Evolutionary conservation across 1,284 basidiomycete species (phyloP).

Genomic region (Crucibulum cyathiforme): DNA sequence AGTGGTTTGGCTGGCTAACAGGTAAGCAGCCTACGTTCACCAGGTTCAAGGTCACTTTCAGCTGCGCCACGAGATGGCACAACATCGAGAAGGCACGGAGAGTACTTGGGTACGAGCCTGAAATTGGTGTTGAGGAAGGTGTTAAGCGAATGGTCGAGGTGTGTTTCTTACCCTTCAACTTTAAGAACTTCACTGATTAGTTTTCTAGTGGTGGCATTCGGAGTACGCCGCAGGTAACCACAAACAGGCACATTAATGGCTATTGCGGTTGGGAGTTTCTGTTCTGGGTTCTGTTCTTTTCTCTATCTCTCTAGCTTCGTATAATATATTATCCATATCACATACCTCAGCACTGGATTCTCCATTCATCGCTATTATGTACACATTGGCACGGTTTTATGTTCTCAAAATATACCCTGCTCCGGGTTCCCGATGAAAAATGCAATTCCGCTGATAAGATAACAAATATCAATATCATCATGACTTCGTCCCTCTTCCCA

Average conservation of each 20-base stretch:
- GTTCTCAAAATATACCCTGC: no score
- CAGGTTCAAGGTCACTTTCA: conserved; percentile 83
- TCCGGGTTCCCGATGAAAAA: no score
- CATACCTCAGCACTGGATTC: background rate
- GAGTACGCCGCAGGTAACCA: conserved; percentile 45
- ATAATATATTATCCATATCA: background rate
- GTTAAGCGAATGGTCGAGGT: conserved; percentile 81
- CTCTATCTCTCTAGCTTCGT: background rate
- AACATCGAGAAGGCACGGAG: conserved; percentile 96
- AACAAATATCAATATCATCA: conserved; percentile 1
- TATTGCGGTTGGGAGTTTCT: background rate
- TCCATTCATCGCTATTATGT: background rate
- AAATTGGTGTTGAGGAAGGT: conserved; percentile 90
- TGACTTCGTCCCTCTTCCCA: conserved; percentile 53
- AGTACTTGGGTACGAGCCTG: conserved; percentile 91
- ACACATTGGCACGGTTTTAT: background rate
- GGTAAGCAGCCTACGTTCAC: conserved; percentile 92
- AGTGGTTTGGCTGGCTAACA: conserved; percentile 77
- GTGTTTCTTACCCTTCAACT: conserved; percentile 28
- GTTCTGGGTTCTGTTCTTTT: background rate
- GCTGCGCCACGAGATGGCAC: conserved; percentile 81
- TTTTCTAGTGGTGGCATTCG: conserved; percentile 50
- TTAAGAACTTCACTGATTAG: conserved; percentile 1
- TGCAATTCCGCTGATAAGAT: no score
- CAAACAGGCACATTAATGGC: conserved; percentile 38